Base-by-base conservation (phyloP, 331 rosid species). In the Malus hybrid region DNA sequence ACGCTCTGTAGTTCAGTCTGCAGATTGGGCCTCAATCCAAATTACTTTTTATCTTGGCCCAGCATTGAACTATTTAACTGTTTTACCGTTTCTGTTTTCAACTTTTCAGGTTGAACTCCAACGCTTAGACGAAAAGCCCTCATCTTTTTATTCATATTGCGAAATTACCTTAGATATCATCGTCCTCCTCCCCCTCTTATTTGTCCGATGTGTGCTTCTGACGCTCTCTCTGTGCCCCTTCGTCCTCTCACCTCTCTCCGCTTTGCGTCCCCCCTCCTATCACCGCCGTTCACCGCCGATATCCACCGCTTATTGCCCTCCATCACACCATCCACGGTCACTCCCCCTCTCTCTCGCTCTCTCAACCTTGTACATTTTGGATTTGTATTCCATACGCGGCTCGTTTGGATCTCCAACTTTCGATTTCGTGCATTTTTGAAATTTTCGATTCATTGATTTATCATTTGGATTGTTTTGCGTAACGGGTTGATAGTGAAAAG, bases 151-250 rank as follows among this genome's bases (percentile, higher is more conserved):
- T 7, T 1, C 10, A 26, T 52, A 80, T 81, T 63, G 57, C 70
- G 78, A 76, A 76, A 30, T 5, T 73, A 33, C 77, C 77, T 30
- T 76, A 20, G 46, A 14, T 30, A 6, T 30, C 48, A n/a, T 68
- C 20, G 9, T 36, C 70, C 20, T 70, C 69, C 11, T n/a, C 42
- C 73, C 18, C 29, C 12, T 20, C 56, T 11, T 71, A 63, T 70
- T 75, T 65, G 80, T 80, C 80, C 73, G 80, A 69, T 75, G 73
- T 74, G 74, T 57, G 66, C 66, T 46, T 74, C 73, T 66, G 79
- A 75, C 72, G 46, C 77, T 26, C 28, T 63, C 63, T 63, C 70
- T n/a, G 22, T 60, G 20, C 29, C 36, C 83, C 16, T 75, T 64
- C 28, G 65, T 80, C 84, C 71, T 75, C 74, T 42, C 58, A 32